Evolutionary conservation across 148 eudicot genomes (phyloP), one percentile per base, ranked within the genome.

Genomic region (Dianthus caryophyllus): DNA sequence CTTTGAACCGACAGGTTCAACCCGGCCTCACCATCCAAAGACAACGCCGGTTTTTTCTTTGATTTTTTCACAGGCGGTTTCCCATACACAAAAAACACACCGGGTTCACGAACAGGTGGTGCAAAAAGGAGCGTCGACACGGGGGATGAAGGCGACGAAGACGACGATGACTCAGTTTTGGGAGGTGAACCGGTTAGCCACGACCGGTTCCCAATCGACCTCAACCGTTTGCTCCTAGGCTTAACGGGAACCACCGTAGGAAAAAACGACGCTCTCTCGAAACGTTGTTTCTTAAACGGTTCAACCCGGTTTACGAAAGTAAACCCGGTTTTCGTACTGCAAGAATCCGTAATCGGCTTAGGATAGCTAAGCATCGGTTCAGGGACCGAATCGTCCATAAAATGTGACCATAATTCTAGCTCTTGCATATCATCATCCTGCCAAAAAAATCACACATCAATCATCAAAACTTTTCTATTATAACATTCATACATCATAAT

Each of bases 351-450:
- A 71, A 65, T 66, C 29, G 97, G 87, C 31, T 79, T 71, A n/a
- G 75, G 79, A 55, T 78, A 85, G 58, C 82, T 69, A 44, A 83
- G 64, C 0, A 82, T 73, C 13, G 77, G 30, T 38, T 76, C 93
- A 17, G 94, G 77, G 18, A 78, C 66, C n/a, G 98, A 84, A 76
- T 92, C 98, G 71, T 92, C 96, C 73, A 89, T 93, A 18, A 92
- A 82, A 77, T 85, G 81, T 2, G 97, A 89, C 75, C 91, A 83
- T 84, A 93, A 85, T 68, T 92, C 97, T 16, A 91, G 83, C 61
- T 82, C 80, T 84, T 87, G 85, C 78, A 87, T 48, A 72, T 85
- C 96, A 73, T 87, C 96, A 9, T 67, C 85, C 97, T 90, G 79
- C 5, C 65, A 63, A 61, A 33, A 60, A n/a, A 7, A 38, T 31